These are phyloP conservation scores for Magnusiomyces magnusii DNA, from an alignment of 1,139 yeast genomes.

Conservation along the genomic window DNA sequence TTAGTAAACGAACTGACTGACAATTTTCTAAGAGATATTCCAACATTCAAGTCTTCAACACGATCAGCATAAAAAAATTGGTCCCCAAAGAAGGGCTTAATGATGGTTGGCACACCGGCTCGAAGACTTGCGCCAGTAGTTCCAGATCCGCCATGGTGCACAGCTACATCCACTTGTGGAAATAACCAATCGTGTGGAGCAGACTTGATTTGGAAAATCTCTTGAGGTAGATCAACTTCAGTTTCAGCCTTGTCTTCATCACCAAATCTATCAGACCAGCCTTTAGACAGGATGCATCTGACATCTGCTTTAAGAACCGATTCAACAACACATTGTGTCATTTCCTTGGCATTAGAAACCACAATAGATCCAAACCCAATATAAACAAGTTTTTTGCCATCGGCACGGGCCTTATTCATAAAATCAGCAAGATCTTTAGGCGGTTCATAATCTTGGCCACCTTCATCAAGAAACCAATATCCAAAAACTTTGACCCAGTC, in stretches of 20 bases:
- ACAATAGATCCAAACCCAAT: constrained; percentile 96
- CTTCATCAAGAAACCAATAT: constrained; percentile 86
- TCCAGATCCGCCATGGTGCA: constrained; percentile 97
- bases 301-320: constrained; percentile 78
- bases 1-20: constrained; percentile 54
- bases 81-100: constrained; percentile 95
- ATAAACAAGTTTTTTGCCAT: constrained; percentile 66
- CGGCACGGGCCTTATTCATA: constrained; percentile 52
- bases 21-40: constrained; percentile 60
- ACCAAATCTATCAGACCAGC: constrained; percentile 78
- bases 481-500: constrained; percentile 96
- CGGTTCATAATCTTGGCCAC: constrained; percentile 49
- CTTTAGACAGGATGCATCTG: constrained; percentile 79
- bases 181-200: constrained; percentile 95
- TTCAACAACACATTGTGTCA: constrained; percentile 69
- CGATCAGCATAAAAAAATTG: constrained; percentile 86
- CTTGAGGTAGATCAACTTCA: constrained; percentile 58
- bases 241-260: constrained; percentile 32
- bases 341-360: constrained; percentile 68
- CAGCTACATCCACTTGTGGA: constrained; percentile 83
- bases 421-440: constrained; percentile 54
- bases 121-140: constrained; percentile 89
- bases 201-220: constrained; percentile 60
- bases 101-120: constrained; percentile 81
- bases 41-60: constrained; percentile 87